Conservation (phyloP, 2,329 filamentous ascomycete species). For the Amesomyces nigricolor region DNA sequence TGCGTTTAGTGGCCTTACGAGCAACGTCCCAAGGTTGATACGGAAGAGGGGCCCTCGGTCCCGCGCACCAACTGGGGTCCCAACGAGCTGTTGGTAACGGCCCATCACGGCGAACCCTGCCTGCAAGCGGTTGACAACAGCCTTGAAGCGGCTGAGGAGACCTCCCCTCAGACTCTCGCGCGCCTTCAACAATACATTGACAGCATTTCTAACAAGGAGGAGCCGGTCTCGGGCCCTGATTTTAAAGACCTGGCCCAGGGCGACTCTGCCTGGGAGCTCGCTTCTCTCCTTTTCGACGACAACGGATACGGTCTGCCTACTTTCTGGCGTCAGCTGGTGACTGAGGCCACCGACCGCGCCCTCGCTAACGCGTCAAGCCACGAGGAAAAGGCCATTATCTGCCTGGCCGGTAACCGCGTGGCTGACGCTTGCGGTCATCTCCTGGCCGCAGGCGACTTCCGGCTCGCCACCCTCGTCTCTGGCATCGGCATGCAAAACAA, state of each 20-base stretch:
- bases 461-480: conserved; percentile 77
- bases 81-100: conserved; percentile 60
- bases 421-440: conserved; percentile 78
- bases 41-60: conserved; percentile 62
- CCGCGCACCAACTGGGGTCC: conserved; percentile 70
- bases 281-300: conserved; percentile 82
- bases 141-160: conserved; percentile 11
- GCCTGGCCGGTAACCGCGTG: conserved; percentile 72
- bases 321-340: conserved; percentile 63
- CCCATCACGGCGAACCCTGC: conserved; percentile 28
- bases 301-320: conserved; percentile 53
- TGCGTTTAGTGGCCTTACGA: conserved; percentile 75
- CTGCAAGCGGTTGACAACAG: conserved; percentile 24
- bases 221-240: conserved; percentile 1
- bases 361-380: conserved; percentile 54
- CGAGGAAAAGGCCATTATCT: conserved; percentile 79
- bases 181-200: conserved; percentile 25
- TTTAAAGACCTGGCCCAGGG: conserved; percentile 35
- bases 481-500: conserved; percentile 74
- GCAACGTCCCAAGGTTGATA: conserved; percentile 65
- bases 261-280: conserved; percentile 80
- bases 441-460: conserved; percentile 69
- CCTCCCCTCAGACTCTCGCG: conserved; percentile 15
- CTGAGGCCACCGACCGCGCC: conserved; percentile 48
- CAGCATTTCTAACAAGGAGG: conserved; percentile 14